Percentiles rank a stretch among this genome's conserved stretches.
These are phyloP conservation scores for Eragrostis curvula DNA, from an alignment of 176 grass and related monocot genomes.

Conservation along the genomic window DNA sequence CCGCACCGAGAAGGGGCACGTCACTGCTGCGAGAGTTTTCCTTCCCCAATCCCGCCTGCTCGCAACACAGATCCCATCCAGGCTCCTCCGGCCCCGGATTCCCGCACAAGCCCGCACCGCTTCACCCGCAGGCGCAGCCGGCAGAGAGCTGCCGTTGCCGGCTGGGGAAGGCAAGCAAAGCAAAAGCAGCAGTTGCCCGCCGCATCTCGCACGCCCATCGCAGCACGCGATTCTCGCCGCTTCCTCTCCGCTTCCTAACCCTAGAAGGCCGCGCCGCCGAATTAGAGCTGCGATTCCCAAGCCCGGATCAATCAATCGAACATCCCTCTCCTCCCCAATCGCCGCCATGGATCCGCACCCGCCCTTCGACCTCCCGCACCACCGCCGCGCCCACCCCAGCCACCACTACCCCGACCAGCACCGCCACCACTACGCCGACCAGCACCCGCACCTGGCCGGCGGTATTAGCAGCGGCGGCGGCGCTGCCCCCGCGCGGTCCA, in stretches of 20 bases:
- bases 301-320: background rate
- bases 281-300: background rate
- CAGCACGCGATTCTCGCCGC: background rate
- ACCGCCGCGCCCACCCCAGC: conserved; percentile 33
- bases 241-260: background rate
- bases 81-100: background rate
- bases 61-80: conserved; percentile 1
- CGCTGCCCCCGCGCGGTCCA: conserved; percentile 38
- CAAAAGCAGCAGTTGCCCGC: background rate
- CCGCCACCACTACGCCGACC: conserved; percentile 12
- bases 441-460: conserved; percentile 8
- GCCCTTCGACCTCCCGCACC: conserved; percentile 51
- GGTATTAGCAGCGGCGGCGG: conserved; percentile 24
- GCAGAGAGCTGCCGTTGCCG: conserved; percentile 29
- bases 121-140: conserved; percentile 6
- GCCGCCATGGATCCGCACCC: conserved; percentile 56
- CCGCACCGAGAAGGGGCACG: background rate
- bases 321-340: background rate
- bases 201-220: background rate
- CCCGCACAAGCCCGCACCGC: background rate
- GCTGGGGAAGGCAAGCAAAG: conserved; percentile 18
- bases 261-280: conserved; percentile 16
- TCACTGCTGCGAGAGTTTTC: background rate
- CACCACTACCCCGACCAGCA: conserved; percentile 28
- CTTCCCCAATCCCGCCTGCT: background rate